Evolutionary conservation across 1,284 basidiomycete species (phyloP).

Genomic region (Stygiomarasmius scandens): DNA sequence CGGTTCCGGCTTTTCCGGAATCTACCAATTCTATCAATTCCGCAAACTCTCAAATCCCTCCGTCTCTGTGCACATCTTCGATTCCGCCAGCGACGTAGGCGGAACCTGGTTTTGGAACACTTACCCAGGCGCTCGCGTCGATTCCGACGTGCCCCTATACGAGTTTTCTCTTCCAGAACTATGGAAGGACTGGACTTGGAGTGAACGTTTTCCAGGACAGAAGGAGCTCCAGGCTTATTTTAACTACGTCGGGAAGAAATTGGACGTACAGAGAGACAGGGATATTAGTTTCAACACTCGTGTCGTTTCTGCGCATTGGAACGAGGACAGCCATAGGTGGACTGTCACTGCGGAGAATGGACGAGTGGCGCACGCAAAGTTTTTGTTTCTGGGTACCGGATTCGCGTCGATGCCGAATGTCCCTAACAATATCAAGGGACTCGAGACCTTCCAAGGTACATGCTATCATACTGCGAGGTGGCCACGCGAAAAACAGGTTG

Average conservation of each 20-base stretch:
- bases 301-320: conserved; percentile 6
- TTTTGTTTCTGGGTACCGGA: conserved; percentile 26
- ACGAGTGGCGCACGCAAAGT: conserved; percentile 14
- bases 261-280: conserved; percentile 25
- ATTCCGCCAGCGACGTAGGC: conserved; percentile 1
- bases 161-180: conserved; percentile 24
- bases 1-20: conserved; percentile 14
- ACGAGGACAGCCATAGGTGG: neutral
- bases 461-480: conserved; percentile 1
- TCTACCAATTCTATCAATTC: conserved; percentile 13
- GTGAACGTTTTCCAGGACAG: conserved; percentile 23
- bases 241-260: conserved; percentile 25
- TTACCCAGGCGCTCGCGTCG: conserved; percentile 14
- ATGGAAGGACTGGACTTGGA: conserved; percentile 31
- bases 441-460: conserved; percentile 3
- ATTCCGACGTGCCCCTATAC: conserved; percentile 9
- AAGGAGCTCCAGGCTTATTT: conserved; percentile 26
- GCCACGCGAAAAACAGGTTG: conserved; percentile 2
- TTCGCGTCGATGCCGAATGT: conserved; percentile 21
- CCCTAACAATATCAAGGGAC: neutral
- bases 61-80: conserved; percentile 11
- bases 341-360: neutral
- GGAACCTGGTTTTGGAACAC: conserved; percentile 12
- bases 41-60: conserved; percentile 8
- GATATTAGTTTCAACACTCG: conserved; percentile 12